Evolutionary conservation across 768 basidiomycete genomes (phyloP).

Genomic region (Pleurotus cornucopiae): DNA sequence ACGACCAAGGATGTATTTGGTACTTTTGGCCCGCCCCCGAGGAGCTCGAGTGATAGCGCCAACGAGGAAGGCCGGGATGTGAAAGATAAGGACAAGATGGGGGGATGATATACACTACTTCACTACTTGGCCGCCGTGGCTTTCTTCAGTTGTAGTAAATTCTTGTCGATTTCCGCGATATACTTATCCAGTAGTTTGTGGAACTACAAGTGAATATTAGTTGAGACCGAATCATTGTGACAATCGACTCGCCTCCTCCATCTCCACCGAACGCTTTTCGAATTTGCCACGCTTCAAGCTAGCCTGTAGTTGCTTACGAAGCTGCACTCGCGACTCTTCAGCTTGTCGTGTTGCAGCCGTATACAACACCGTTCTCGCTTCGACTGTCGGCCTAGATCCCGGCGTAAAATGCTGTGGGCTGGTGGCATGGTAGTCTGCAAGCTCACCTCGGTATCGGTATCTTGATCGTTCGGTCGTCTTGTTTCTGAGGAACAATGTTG

Average conservation of each 20-base stretch:
- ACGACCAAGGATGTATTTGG: slow-evolving; percentile 17
- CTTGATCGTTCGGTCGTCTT: slow-evolving; percentile 68
- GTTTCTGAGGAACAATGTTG: slow-evolving; percentile 64
- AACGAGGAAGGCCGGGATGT: neutral
- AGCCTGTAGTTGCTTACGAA: slow-evolving; percentile 66
- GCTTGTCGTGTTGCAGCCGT: slow-evolving; percentile 56
- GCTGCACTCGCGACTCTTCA: slow-evolving; percentile 71
- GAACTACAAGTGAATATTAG: slow-evolving; percentile 42
- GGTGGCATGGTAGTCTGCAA: neutral
- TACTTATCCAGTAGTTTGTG: slow-evolving; percentile 66
- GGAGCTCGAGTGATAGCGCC: neutral
- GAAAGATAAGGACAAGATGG: neutral
- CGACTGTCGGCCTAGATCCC: slow-evolving; percentile 64
- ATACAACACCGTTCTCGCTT: slow-evolving; percentile 56
- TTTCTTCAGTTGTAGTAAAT: slow-evolving; percentile 61
- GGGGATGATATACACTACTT: neutral
- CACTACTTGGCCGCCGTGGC: slow-evolving; percentile 35
- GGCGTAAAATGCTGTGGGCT: neutral
- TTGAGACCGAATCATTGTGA: neutral
- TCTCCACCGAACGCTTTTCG: slow-evolving; percentile 61
- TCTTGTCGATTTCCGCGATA: slow-evolving; percentile 62
- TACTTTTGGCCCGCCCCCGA: slow-evolving; percentile 12
- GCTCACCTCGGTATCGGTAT: slow-evolving; percentile 77
- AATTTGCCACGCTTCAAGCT: slow-evolving; percentile 69
- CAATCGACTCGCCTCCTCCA: slow-evolving; percentile 56